phyloP scores from a whole-genome alignment of 23 red algal genomes.

The Agarophyton chilense region DNA sequence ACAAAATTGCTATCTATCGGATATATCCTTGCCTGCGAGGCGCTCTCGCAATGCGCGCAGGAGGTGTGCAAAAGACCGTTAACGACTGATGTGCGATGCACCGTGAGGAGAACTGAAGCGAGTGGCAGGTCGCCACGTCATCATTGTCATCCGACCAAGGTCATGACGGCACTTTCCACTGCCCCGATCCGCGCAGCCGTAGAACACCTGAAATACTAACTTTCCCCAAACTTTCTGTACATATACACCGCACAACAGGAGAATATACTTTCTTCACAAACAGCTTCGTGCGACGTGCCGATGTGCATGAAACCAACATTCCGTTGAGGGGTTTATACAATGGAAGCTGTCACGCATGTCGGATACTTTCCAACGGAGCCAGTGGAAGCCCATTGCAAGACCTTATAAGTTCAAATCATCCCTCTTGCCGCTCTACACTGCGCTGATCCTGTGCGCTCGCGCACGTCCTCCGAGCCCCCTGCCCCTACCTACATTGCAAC shows the following conservation, averaged over 20 bases:
- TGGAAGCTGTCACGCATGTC: not conserved
- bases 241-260: not conserved
- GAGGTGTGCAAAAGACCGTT: too few relatives aligned
- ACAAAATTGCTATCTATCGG: too few relatives aligned
- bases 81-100: not conserved
- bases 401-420: not conserved
- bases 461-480: not conserved
- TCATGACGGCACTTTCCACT: not conserved
- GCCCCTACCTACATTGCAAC: not conserved
- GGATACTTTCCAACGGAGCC: not conserved
- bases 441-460: not conserved
- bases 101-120: not conserved
- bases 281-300: conserved; percentile 8
- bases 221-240: not conserved
- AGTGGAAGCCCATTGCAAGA: not conserved
- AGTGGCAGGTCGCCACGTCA: not conserved
- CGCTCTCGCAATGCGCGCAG: too few relatives aligned
- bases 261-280: not conserved
- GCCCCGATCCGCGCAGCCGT: not conserved
- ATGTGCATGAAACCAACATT: not conserved
- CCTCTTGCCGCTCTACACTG: not conserved
- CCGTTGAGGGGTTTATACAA: not conserved
- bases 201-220: not conserved
- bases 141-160: not conserved
- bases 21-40: too few relatives aligned